Evolutionary conservation across 2,329 filamentous ascomycete genomes (phyloP), one percentile per base, ranked within the genome.

Genomic region (Fusarium sp.): DNA sequence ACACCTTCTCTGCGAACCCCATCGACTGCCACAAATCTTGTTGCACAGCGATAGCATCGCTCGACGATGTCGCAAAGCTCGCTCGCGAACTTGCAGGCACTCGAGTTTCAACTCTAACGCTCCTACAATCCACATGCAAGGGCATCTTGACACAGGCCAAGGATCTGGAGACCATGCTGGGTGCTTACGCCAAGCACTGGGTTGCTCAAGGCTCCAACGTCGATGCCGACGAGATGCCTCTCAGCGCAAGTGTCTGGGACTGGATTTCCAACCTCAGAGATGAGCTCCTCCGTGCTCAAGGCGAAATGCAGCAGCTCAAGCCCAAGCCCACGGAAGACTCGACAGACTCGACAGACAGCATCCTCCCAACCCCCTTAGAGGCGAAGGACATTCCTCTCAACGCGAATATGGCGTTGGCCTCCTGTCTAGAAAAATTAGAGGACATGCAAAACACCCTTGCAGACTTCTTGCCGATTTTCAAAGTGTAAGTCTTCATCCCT

Each of bases 401-500:
- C 1, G 6, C 36, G 1, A 75, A 77, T 10, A 18, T 61, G 20
- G 31, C 52, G 0, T 50, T 77, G 25, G 70, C 70, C 0, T 38
- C 45, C 1, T 56, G 27, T 4, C 50, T 69, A 1, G 73, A 69
- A 14, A n/a, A 47, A 0, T 14, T 79, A 8, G 73, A 76, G 16
- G 25, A 68, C 1, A 57, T 65, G 0, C 45, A 68, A 4, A 50
- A 35, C 1, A 16, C 45, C 0, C 63, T 79, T 2, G 56, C 59
- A 3, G 68, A 70, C 1, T 75, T 78, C 20, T 33, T 79, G 3
- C 77, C 77, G 0, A 79, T 75, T 9, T 18, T 78, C 1, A 76
- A 72, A 65, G 71, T 57, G 77, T 74, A 10, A 74, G 77, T 58
- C 31, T 22, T 25, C 5, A 16, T 25, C 20, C 22, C 5, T 9